These are phyloP conservation scores for Nymphaea colorata DNA, from an alignment of 164 flowering plant species.

Conservation along the genomic window DNA sequence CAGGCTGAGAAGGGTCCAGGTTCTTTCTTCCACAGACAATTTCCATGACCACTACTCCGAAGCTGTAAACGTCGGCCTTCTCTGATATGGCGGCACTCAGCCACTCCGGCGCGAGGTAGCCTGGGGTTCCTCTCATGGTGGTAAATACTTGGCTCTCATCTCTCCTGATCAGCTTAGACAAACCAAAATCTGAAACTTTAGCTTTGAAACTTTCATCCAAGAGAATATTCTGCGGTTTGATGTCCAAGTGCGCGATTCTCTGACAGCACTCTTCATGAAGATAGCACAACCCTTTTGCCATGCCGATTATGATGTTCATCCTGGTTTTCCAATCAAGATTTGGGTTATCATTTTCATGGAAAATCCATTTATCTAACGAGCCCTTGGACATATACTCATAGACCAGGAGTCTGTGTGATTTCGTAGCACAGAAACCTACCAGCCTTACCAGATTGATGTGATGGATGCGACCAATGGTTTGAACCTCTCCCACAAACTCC, in stretches of 20 bases:
- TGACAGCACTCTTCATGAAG: slow-evolving; percentile 22
- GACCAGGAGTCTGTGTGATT: slow-evolving; percentile 12
- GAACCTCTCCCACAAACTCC: slow-evolving; percentile 18
- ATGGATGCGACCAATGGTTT: slow-evolving; percentile 12
- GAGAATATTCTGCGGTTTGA: slow-evolving; percentile 16
- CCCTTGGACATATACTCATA: slow-evolving; percentile 18
- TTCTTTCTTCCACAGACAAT: slow-evolving; percentile 16
- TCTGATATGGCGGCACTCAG: slow-evolving; percentile 5
- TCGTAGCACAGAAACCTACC: slow-evolving; percentile 11
- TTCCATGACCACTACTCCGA: slow-evolving; percentile 17
- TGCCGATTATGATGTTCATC: slow-evolving; percentile 6
- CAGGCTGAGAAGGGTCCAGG: slow-evolving; percentile 8
- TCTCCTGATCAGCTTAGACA: slow-evolving; percentile 7
- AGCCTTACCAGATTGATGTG: slow-evolving; percentile 21
- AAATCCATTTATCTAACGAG: slow-evolving; percentile 21
- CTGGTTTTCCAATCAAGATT: slow-evolving; percentile 11
- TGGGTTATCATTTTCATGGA: not conserved
- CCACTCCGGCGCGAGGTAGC: slow-evolving; percentile 12
- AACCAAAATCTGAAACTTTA: slow-evolving; percentile 20
- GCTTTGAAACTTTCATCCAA: slow-evolving; percentile 13
- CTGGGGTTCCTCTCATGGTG: slow-evolving; percentile 8
- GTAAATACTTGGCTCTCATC: slow-evolving; percentile 17
- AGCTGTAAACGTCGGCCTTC: slow-evolving; percentile 22
- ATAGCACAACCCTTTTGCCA: slow-evolving; percentile 14
- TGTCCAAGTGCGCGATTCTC: slow-evolving; percentile 16